Conservation (phyloP, 2,329 filamentous ascomycete species). For the Xylariomycetidae sp. region DNA sequence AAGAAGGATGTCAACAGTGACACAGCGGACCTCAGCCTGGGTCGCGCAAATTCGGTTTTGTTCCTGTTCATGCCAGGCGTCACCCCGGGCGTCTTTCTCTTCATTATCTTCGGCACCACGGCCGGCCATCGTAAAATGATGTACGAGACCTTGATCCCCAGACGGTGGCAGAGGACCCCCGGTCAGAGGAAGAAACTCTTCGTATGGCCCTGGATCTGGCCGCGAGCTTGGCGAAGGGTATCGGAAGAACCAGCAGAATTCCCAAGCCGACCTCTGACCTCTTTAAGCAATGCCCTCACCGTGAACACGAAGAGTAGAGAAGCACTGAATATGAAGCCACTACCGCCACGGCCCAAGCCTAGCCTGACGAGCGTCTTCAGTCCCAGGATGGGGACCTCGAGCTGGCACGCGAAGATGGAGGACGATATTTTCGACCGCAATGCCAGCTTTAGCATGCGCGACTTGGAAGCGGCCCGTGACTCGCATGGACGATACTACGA, state of each 20-base stretch:
- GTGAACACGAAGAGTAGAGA: neutral
- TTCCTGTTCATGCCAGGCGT: constrained; percentile 12
- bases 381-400: neutral
- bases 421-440: constrained; percentile 2
- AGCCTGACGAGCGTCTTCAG: constrained; percentile 1
- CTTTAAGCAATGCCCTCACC: no score
- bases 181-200: neutral
- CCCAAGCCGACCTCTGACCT: no score
- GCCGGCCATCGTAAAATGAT: constrained; percentile 10
- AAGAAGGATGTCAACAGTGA: constrained; percentile 4
- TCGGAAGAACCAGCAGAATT: neutral
- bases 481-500: no score
- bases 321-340: neutral
- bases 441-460: no score
- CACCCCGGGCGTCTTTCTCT: constrained; percentile 13
- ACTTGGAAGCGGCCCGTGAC: no score
- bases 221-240: neutral
- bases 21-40: constrained; percentile 9
- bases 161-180: constrained; percentile 1
- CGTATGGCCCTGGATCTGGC: neutral
- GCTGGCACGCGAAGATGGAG: constrained; percentile 1
- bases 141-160: constrained; percentile 7
- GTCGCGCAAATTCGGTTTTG: constrained; percentile 9
- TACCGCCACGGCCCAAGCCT: neutral
- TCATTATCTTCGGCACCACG: constrained; percentile 14